phyloP scores from a whole-genome alignment of 2,329 filamentous ascomycete genomes.

The Dendrostoma leiphaemia region DNA sequence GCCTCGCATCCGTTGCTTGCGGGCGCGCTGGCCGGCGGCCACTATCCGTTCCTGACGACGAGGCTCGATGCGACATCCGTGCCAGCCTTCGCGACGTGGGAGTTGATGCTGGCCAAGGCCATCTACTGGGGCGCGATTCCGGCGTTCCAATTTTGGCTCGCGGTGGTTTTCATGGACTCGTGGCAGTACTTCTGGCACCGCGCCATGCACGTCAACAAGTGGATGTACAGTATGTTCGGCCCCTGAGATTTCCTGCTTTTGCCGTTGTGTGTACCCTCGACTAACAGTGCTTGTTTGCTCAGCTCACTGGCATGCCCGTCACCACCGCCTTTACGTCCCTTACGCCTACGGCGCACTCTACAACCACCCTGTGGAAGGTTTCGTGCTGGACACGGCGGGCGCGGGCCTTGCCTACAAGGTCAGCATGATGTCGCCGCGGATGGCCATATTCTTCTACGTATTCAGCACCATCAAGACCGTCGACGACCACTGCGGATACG shows the following conservation, averaged over 20 bases:
- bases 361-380: constrained; percentile 93
- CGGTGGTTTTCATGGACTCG: constrained; percentile 78
- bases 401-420: constrained; percentile 81
- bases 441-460: constrained; percentile 87
- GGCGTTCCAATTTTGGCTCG: constrained; percentile 71
- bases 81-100: constrained; percentile 81
- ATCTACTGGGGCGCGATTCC: constrained; percentile 82
- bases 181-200: constrained; percentile 99
- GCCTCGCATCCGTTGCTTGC: constrained; percentile 71
- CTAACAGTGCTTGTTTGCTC: constrained; percentile 22
- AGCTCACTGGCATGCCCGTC: constrained; percentile 90
- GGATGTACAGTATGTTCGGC: constrained; percentile 78
- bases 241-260: background rate
- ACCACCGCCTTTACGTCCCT: constrained; percentile 95
- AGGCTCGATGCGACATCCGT: constrained; percentile 51
- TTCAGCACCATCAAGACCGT: constrained; percentile 93
- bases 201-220: constrained; percentile 95
- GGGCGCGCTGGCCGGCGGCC: constrained; percentile 73
- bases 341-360: constrained; percentile 97
- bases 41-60: constrained; percentile 70
- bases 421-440: constrained; percentile 77
- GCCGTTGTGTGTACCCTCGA: background rate
- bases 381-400: constrained; percentile 87
- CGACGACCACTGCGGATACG: constrained; percentile 95
- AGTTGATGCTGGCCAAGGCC: constrained; percentile 68